Percentiles rank a stretch among this genome's conserved stretches.
phyloP scores from a whole-genome alignment of 148 eudicot species.

The Diospyros kaki region DNA sequence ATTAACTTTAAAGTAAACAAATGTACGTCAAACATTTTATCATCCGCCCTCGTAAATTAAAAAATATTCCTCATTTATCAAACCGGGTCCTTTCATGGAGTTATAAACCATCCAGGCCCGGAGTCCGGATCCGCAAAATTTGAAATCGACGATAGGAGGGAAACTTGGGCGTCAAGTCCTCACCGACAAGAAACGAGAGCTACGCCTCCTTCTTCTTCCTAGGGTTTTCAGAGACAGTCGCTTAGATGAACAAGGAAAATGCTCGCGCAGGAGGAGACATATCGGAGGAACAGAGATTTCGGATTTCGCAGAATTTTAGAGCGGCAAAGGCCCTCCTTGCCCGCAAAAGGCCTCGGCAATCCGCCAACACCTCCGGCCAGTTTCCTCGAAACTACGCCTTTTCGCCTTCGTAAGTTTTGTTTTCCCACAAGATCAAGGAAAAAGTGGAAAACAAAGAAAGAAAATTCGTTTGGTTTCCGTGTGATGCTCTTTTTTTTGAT shows the following conservation, averaged over 20 bases:
- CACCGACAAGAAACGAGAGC: neutral
- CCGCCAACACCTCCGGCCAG: slow-evolving; percentile 17
- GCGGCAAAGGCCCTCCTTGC: slow-evolving; percentile 82
- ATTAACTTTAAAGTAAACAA: neutral
- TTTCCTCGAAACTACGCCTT: slow-evolving; percentile 19
- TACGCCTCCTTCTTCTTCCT: neutral
- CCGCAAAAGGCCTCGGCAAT: slow-evolving; percentile 53
- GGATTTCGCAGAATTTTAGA: slow-evolving; percentile 63
- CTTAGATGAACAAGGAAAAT: slow-evolving; percentile 31
- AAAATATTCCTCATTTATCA: no score
- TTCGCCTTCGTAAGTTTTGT: neutral
- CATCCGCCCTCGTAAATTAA: no score
- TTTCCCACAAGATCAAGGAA: neutral
- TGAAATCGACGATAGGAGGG: neutral
- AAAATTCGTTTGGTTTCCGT: neutral
- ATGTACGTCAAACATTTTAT: no score
- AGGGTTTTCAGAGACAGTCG: slow-evolving; percentile 4
- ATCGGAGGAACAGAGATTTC: slow-evolving; percentile 67
- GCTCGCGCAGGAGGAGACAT: slow-evolving; percentile 15
- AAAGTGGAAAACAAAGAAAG: neutral
- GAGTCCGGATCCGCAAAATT: neutral
- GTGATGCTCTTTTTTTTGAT: neutral
- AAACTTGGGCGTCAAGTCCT: neutral
- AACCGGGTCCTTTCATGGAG: no score
- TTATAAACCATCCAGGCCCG: no score